These are phyloP conservation scores for Trichoderma erinaceum DNA, from an alignment of 495 filamentous ascomycete species.

Conservation along the genomic window DNA sequence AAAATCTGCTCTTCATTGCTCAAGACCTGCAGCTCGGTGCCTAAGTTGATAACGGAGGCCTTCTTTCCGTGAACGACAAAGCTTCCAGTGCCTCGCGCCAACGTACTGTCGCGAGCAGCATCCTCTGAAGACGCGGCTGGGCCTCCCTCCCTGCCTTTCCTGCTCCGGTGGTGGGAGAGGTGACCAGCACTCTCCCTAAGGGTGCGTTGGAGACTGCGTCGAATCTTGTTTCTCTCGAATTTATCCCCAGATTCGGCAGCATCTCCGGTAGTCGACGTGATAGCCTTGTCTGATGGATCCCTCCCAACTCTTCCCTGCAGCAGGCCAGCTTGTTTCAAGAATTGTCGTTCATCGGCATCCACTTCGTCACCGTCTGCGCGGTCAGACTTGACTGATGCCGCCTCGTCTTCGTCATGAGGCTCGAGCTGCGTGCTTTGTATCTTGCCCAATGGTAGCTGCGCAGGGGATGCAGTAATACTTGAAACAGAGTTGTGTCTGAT, in stretches of 20 bases:
- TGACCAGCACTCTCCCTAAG: constrained; percentile 69
- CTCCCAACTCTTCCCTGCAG: constrained; percentile 30
- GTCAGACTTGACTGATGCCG: constrained; percentile 19
- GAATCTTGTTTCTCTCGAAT: constrained; percentile 54
- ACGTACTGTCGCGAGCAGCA: constrained; percentile 53
- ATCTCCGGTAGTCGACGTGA: constrained; percentile 25
- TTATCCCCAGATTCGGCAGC: constrained; percentile 29
- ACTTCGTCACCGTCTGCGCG: constrained; percentile 30
- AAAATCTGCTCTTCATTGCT: constrained; percentile 68
- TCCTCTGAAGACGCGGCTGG: constrained; percentile 62
- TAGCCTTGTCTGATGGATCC: constrained; percentile 28
- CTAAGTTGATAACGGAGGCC: constrained; percentile 91
- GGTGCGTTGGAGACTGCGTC: constrained; percentile 91
- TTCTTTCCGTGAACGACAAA: constrained; percentile 98
- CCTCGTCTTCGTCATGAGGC: constrained; percentile 19
- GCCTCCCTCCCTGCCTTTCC: constrained; percentile 68
- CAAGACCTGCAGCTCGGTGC: constrained; percentile 80
- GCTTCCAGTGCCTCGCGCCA: constrained; percentile 72
- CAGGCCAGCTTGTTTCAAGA: constrained; percentile 48
- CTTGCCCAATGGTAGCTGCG: neutral
- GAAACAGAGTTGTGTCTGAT: neutral
- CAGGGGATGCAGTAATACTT: neutral
- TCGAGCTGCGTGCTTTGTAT: constrained; percentile 12
- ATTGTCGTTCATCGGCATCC: constrained; percentile 42
- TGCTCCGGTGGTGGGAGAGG: constrained; percentile 60